phyloP scores from a whole-genome alignment of 768 basidiomycete genomes.

The Lepiota brunneoincarnata region DNA sequence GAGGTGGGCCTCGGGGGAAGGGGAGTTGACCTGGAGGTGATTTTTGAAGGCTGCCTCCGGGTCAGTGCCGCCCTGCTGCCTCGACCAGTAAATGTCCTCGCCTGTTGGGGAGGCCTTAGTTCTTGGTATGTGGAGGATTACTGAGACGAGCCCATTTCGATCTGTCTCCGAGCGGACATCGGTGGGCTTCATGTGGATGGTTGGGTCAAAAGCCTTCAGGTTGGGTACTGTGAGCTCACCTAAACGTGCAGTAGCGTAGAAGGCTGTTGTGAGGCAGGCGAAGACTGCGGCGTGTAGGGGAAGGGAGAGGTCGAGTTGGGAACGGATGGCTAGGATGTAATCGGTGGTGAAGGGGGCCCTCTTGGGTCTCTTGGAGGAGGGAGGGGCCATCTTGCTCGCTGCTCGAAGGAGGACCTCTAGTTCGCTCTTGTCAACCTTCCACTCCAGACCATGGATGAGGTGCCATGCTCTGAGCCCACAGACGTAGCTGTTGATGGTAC shows the following conservation, averaged over 20 bases:
- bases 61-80: conserved; percentile 18
- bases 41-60: conserved; percentile 16
- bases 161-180: conserved; percentile 12
- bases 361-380: conserved; percentile 13
- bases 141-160: neutral
- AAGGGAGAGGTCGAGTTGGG: conserved; percentile 13
- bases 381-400: conserved; percentile 12
- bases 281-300: conserved; percentile 24
- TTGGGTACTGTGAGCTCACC: conserved; percentile 24
- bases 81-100: conserved; percentile 7
- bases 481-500: conserved; percentile 20
- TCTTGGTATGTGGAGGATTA: conserved; percentile 1
- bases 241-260: conserved; percentile 15
- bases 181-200: conserved; percentile 10
- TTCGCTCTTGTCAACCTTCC: conserved; percentile 12
- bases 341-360: conserved; percentile 14
- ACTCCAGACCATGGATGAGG: conserved; percentile 21
- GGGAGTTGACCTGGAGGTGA: conserved; percentile 24
- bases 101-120: neutral
- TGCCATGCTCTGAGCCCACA: conserved; percentile 32
- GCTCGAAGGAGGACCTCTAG: conserved; percentile 10
- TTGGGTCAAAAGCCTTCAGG: conserved; percentile 17
- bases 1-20: conserved; percentile 12
- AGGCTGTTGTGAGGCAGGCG: conserved; percentile 25
- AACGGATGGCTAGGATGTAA: conserved; percentile 7